A percentile compares a stretch with the other conserved stretches of the same genome.
These are phyloP conservation scores for Corchorus capsularis DNA, from an alignment of 345 rosid genomes.

Conservation along the genomic window DNA sequence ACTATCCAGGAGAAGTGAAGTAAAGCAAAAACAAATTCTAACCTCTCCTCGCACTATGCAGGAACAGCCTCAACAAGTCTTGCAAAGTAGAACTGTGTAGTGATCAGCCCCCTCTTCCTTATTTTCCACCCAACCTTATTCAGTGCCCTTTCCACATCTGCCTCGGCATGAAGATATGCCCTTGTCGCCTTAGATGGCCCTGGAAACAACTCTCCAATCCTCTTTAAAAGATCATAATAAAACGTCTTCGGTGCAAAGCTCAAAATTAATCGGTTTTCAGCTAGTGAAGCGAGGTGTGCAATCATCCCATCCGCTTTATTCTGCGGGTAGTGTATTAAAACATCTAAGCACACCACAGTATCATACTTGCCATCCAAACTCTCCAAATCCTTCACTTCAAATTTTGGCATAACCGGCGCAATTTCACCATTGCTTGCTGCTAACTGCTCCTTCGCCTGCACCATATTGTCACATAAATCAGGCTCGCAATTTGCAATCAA, in stretches of 20 bases:
- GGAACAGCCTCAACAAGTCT: slow-evolving; percentile 87
- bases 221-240: slow-evolving; percentile 75
- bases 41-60: slow-evolving; percentile 37
- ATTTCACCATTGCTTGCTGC: slow-evolving; percentile 28
- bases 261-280: slow-evolving; percentile 71
- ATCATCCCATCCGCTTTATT: slow-evolving; percentile 93
- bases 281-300: slow-evolving; percentile 88
- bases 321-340: slow-evolving; percentile 92
- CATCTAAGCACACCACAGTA: slow-evolving; percentile 88
- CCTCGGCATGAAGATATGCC: slow-evolving; percentile 90
- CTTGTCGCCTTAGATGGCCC: slow-evolving; percentile 98
- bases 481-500: background rate
- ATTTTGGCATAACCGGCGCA: slow-evolving; percentile 53
- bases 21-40: slow-evolving; percentile 20
- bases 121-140: slow-evolving; percentile 91
- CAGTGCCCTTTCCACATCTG: slow-evolving; percentile 81
- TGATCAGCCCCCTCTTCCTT: slow-evolving; percentile 69
- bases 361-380: slow-evolving; percentile 76
- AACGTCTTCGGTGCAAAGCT: slow-evolving; percentile 96
- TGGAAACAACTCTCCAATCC: slow-evolving; percentile 90
- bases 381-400: slow-evolving; percentile 85
- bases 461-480: slow-evolving; percentile 11
- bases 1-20: background rate
- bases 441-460: slow-evolving; percentile 76
- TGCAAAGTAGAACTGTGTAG: slow-evolving; percentile 71